Evolutionary conservation across 306 rosid genomes (phyloP).

Genomic region (Quercus wislizeni): DNA sequence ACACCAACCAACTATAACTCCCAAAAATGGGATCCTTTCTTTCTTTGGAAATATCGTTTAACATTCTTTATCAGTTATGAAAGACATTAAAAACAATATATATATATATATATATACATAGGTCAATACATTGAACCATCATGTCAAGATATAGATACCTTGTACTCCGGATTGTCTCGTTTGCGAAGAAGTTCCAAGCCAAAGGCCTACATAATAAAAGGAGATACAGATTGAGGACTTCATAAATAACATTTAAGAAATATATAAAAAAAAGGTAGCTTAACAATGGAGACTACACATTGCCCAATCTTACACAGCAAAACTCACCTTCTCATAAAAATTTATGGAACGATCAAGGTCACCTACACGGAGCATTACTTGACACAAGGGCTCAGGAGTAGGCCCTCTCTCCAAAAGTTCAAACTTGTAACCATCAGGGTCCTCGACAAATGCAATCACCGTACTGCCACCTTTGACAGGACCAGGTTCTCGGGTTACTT

Average conservation of each 20-base stretch:
- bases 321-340: conserved; percentile 83
- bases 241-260: conserved; percentile 9
- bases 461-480: conserved; percentile 73
- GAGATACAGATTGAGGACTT: not conserved
- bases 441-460: conserved; percentile 72
- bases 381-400: conserved; percentile 85
- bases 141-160: conserved; percentile 62
- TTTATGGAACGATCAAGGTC: conserved; percentile 88
- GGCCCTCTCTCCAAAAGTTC: conserved; percentile 86
- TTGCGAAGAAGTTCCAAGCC: conserved; percentile 94
- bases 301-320: not conserved
- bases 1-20: not conserved
- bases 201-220: conserved; percentile 52
- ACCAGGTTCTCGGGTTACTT: conserved; percentile 76
- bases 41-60: not conserved
- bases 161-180: conserved; percentile 80
- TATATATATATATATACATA: not conserved
- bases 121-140: not conserved
- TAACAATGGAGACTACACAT: conserved; percentile 13
- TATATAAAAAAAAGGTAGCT: conserved; percentile 3
- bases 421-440: conserved; percentile 93
- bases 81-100: not conserved
- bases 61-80: not conserved
- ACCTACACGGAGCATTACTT: conserved; percentile 97
- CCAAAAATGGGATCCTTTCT: not conserved